phyloP scores from a whole-genome alignment of 257 asterid species.

The Phtheirospermum japonicum region DNA sequence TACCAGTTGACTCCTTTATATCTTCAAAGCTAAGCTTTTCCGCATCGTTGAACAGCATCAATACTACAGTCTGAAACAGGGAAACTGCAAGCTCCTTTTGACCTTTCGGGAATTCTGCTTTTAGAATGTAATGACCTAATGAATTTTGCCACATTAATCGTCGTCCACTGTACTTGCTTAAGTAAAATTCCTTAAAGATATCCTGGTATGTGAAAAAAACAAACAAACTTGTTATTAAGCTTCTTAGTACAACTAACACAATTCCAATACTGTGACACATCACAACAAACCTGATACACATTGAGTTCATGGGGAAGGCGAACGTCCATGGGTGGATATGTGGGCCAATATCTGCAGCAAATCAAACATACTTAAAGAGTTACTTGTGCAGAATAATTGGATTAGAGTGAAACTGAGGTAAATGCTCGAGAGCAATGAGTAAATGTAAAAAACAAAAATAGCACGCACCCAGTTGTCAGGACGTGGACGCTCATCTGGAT shows the following conservation, averaged over 20 bases:
- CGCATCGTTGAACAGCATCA: constrained; percentile 80
- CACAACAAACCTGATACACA: constrained; percentile 72
- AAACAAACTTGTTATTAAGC: background rate
- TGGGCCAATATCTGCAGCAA: constrained; percentile 78
- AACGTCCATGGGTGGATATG: constrained; percentile 88
- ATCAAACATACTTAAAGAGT: constrained; percentile 15
- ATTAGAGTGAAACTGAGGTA: background rate
- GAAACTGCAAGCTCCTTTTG: constrained; percentile 89
- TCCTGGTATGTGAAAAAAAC: constrained; percentile 38
- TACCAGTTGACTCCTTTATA: constrained; percentile 69
- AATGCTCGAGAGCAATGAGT: background rate
- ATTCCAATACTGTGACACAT: constrained; percentile 10
- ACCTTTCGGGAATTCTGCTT: constrained; percentile 72
- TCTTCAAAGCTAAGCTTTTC: constrained; percentile 68
- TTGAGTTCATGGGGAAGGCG: constrained; percentile 81
- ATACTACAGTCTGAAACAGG: constrained; percentile 76
- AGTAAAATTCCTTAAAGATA: constrained; percentile 76
- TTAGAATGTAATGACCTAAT: constrained; percentile 73
- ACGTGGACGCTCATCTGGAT: constrained; percentile 83
- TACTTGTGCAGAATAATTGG: background rate
- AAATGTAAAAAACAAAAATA: background rate
- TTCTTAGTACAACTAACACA: background rate
- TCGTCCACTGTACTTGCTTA: constrained; percentile 80
- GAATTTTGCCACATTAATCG: constrained; percentile 91
- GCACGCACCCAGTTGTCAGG: constrained; percentile 59